Evolutionary conservation across 2,329 filamentous ascomycete species (phyloP).

Genomic region (Calonectria hawksworthii): DNA sequence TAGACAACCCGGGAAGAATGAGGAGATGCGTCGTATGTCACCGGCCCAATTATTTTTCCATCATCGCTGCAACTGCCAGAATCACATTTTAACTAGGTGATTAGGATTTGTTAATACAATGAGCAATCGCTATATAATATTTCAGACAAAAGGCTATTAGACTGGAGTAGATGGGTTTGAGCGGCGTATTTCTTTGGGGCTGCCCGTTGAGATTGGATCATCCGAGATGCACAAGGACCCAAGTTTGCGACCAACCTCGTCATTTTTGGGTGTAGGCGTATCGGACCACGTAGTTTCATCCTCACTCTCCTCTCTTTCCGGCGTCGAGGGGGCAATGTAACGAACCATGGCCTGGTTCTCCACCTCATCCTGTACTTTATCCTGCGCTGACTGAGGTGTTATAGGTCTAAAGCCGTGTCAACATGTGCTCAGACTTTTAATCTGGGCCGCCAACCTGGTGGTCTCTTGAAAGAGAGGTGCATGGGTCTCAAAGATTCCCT

Average conservation of each 20-base stretch:
- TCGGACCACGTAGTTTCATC: not conserved
- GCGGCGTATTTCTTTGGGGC: not conserved
- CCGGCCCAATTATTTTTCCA: not conserved
- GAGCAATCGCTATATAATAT: not conserved
- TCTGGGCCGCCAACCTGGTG: not conserved
- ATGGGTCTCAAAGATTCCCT: not conserved
- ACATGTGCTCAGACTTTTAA: not conserved
- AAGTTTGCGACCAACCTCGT: not conserved
- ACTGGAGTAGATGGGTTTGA: not conserved
- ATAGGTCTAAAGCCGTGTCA: not conserved
- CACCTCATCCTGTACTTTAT: not conserved
- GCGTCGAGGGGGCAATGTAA: not conserved
- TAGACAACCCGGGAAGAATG: not conserved
- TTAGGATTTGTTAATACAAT: not conserved
- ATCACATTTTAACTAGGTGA: not conserved
- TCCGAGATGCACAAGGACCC: not conserved
- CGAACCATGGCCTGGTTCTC: not conserved
- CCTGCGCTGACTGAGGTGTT: not conserved
- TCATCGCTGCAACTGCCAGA: too few relatives aligned
- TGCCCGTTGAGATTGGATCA: not conserved
- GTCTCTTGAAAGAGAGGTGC: not conserved
- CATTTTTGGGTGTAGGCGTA: not conserved
- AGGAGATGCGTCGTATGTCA: too few relatives aligned
- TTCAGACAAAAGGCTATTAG: not conserved
- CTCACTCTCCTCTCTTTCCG: not conserved